These are phyloP conservation scores for Starmera amethionina DNA, from an alignment of 805 yeast genomes.

Conservation along the genomic window DNA sequence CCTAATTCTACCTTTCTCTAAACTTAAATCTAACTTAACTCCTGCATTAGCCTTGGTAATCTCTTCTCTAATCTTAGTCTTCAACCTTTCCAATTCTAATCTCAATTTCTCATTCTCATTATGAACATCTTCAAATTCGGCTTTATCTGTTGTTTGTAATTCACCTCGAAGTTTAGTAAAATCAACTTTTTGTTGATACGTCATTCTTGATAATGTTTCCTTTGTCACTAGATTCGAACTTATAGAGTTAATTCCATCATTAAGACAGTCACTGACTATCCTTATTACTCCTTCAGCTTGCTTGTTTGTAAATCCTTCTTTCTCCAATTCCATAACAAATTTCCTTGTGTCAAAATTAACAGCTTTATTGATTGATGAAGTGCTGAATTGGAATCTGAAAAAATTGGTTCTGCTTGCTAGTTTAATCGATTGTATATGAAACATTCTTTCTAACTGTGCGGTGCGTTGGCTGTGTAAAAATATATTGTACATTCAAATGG, in stretches of 20 bases:
- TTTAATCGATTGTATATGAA: too few relatives aligned
- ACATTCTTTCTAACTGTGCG: too few relatives aligned
- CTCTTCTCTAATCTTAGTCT: conserved; percentile 81
- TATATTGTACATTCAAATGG: too few relatives aligned
- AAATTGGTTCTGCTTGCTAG: not conserved
- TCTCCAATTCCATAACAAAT: conserved; percentile 22
- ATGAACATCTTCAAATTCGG: conserved; percentile 72
- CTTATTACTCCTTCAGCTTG: conserved; percentile 77
- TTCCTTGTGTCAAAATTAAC: conserved; percentile 19
- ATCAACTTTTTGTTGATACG: conserved; percentile 94
- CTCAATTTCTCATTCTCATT: conserved; percentile 82
- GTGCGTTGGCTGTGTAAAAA: too few relatives aligned
- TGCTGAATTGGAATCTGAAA: conserved; percentile 1
- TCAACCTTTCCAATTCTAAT: conserved; percentile 76
- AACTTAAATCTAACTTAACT: conserved; percentile 79
- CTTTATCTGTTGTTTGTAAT: conserved; percentile 75
- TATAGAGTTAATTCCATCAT: conserved; percentile 69
- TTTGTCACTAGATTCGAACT: conserved; percentile 75
- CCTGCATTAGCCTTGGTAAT: conserved; percentile 85
- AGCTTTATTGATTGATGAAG: not conserved
- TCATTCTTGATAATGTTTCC: conserved; percentile 71
- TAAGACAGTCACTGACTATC: conserved; percentile 63
- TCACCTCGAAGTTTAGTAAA: conserved; percentile 93
- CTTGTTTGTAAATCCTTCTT: conserved; percentile 59
- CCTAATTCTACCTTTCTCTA: conserved; percentile 91